Evolutionary conservation across 306 rosid species (phyloP), one percentile per base, ranked within the genome.

Genomic region (Sphenostylis stenocarpa): DNA sequence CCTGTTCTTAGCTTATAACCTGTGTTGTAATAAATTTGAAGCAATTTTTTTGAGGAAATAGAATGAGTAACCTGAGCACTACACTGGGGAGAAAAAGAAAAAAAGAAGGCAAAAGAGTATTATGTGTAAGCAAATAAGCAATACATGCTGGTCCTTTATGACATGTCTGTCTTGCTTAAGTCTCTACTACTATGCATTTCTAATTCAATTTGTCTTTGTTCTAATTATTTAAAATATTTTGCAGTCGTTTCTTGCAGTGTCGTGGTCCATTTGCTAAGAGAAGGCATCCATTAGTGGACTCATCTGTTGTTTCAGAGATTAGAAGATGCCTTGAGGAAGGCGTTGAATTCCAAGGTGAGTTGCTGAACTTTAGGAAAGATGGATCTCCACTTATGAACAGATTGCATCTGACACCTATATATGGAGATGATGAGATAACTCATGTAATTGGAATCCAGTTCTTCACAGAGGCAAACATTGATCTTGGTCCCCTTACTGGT

Each of bases 211-310:
- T 52, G 31, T 44, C 61, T 36, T 51, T 80, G 21, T 77, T 77
- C 67, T 68, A 79, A 76, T 85, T 31, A 71, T 66, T 77, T 56
- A 28, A 60, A 51, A 72, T 68, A 76, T 86, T 83, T 85, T 82
- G 61, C 97, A 95, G 99, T 76, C 99, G 99, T 53, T 95, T 95
- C 86, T 80, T 95, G 92, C 99, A 95, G 82, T 90, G 94, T 86
- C 90, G 99, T 70, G 99, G 99, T 57, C 99, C 99, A 28, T 95
- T 95, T 78, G 97, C 99, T 45, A 95, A 95, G 82, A 87, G 99
- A 88, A 87, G 99, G 84, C 99, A 95, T 77, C 92, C 97, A 38
- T 81, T 92, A 82, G 97, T 95, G 73, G 93, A 95, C 83, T 90
- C 99, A 19, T 67, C 90, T 1, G 90, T 95, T 67, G 86, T 95